These are phyloP conservation scores for Spirogloea muscicola DNA, from an alignment of 139 green algal species.

Conservation along the genomic window DNA sequence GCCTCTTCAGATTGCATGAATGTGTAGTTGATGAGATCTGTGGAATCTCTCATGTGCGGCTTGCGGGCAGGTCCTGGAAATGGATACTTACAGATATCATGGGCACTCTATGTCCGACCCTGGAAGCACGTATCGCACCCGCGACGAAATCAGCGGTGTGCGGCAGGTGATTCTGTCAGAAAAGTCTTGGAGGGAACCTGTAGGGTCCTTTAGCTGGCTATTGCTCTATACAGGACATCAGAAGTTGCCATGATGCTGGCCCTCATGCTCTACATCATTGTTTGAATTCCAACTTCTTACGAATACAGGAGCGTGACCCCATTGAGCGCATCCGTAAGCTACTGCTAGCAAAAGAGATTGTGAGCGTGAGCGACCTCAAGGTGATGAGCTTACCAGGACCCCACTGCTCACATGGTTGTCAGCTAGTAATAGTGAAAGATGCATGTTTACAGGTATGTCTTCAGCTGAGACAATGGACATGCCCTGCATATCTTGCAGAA, in stretches of 20 bases:
- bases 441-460: no score
- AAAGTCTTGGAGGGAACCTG: not conserved
- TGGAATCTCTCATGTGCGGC: not conserved
- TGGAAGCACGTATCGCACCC: slow-evolving; percentile 91
- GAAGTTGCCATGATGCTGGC: slow-evolving; percentile 1
- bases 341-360: slow-evolving; percentile 63
- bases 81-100: slow-evolving; percentile 99
- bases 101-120: slow-evolving; percentile 98
- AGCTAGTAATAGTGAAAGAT: no score
- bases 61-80: slow-evolving; percentile 69
- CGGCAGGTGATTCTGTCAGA: slow-evolving; percentile 69
- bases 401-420: no score
- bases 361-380: slow-evolving; percentile 53
- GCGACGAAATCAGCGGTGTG: slow-evolving; percentile 88
- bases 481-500: no score
- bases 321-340: slow-evolving; percentile 87
- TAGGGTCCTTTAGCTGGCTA: not conserved
- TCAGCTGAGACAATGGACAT: no score
- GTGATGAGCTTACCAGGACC: no score
- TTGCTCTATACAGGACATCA: not conserved
- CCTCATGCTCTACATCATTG: not conserved
- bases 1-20: no score
- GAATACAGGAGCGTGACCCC: slow-evolving; percentile 77
- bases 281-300: not conserved
- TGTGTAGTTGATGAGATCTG: no score